Conservation (phyloP, 495 filamentous ascomycete genomes). For the Mytilinidion resinicola region DNA sequence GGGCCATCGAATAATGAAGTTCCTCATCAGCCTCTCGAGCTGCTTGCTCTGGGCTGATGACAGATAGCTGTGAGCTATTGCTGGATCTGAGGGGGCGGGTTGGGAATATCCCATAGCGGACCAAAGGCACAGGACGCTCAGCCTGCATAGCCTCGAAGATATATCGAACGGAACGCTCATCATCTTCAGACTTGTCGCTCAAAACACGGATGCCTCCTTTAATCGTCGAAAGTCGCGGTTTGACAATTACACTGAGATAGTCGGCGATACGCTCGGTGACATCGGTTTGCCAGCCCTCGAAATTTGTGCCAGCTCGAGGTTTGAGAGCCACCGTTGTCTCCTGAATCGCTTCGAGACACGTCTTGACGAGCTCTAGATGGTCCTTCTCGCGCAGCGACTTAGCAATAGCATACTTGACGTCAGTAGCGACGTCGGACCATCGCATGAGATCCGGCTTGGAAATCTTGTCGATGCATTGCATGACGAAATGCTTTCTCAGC, state of each 20-base stretch:
- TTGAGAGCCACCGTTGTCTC: background rate
- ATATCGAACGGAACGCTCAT: background rate
- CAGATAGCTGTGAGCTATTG: too few relatives aligned
- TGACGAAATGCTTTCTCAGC: background rate
- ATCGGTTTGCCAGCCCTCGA: background rate
- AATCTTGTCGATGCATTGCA: too few relatives aligned
- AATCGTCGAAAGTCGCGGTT: background rate
- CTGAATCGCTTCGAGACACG: background rate
- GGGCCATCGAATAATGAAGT: too few relatives aligned
- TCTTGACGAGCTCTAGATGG: background rate
- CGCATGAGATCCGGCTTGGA: too few relatives aligned
- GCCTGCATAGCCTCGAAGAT: slow-evolving; percentile 8
- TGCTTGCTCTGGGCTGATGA: too few relatives aligned
- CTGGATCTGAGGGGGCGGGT: too few relatives aligned
- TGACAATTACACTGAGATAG: background rate
- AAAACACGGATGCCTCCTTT: background rate
- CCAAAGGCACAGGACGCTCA: slow-evolving; percentile 6
- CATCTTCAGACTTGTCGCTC: background rate
- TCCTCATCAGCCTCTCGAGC: too few relatives aligned
- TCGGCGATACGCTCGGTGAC: background rate
- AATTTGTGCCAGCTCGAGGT: background rate
- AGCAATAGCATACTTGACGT: too few relatives aligned
- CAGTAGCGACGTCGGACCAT: too few relatives aligned
- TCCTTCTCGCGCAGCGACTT: too few relatives aligned
- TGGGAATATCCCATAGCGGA: slow-evolving; percentile 13